Conservation (phyloP, 2,329 filamentous ascomycete genomes). For the Nemania sp. region DNA sequence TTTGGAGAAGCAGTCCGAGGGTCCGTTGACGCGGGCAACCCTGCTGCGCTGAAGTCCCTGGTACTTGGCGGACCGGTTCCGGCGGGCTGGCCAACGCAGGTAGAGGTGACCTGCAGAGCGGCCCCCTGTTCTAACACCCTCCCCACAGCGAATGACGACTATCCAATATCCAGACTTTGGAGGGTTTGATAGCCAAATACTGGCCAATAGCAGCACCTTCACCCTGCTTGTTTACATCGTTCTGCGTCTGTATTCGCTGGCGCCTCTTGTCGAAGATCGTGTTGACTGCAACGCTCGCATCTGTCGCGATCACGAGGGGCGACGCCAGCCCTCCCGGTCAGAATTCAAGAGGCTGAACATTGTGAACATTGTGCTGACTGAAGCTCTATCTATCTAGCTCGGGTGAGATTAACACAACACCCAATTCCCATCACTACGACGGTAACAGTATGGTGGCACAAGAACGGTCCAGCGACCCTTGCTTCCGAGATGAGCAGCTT, state of each 20-base stretch:
- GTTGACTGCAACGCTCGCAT: conserved; percentile 29
- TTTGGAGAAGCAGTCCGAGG: conserved; percentile 45
- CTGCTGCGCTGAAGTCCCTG: conserved; percentile 37
- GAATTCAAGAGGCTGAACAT: conserved; percentile 45
- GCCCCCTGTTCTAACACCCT: conserved; percentile 23
- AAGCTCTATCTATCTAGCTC: no score
- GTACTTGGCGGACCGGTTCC: conserved; percentile 30
- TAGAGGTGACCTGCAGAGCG: conserved; percentile 31
- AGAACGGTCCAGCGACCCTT: conserved; percentile 38
- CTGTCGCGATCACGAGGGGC: conserved; percentile 27
- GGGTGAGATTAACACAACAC: conserved; percentile 23
- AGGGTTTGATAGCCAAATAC: conserved; percentile 43
- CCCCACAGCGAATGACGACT: conserved; percentile 43
- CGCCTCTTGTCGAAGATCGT: conserved; percentile 36
- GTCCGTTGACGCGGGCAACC: conserved; percentile 36
- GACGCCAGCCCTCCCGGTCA: conserved; percentile 13
- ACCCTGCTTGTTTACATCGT: conserved; percentile 47
- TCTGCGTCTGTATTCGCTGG: conserved; percentile 43
- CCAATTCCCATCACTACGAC: conserved; percentile 34
- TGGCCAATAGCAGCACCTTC: conserved; percentile 42
- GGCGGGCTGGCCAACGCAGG: conserved; percentile 10
- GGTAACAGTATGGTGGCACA: conserved; percentile 44
- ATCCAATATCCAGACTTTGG: conserved; percentile 46
- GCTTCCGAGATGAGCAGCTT: conserved; percentile 46
- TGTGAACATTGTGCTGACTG: conserved; percentile 37